phyloP scores from a whole-genome alignment of 2,329 filamentous ascomycete genomes.

The Ophiocordyceps unilateralis region DNA sequence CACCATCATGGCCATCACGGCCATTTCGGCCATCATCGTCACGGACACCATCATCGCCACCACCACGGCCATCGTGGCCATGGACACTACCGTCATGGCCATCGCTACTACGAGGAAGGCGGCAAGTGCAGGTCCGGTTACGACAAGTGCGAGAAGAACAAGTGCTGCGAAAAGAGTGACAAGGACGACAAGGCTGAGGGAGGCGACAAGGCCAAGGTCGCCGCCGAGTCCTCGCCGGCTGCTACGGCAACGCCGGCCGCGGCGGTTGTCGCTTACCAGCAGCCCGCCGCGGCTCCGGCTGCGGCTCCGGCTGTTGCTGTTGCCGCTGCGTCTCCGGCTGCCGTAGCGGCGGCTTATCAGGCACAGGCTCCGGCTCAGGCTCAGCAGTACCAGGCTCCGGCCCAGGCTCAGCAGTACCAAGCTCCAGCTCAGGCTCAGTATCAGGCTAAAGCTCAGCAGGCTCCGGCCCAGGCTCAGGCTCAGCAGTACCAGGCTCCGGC shows the following conservation, averaged over 20 bases:
- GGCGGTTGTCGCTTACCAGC: background rate
- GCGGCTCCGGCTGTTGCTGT: background rate
- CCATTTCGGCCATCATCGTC: background rate
- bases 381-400: background rate
- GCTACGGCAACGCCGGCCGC: background rate
- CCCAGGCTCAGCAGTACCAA: background rate
- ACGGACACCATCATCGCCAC: background rate
- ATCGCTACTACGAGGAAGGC: too few species aligned
- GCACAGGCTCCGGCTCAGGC: background rate
- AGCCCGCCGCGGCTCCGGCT: background rate
- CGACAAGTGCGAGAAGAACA: background rate
- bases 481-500: too few species aligned
- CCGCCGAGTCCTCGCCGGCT: background rate
- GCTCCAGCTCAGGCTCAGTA: background rate
- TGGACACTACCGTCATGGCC: background rate
- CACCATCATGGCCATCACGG: background rate
- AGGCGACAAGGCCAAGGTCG: background rate
- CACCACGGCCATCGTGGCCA: background rate
- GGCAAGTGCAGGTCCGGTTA: too few species aligned
- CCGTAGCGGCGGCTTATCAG: background rate
- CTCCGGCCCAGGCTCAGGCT: background rate
- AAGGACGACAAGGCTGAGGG: background rate
- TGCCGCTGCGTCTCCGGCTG: background rate
- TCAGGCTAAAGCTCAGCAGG: background rate
- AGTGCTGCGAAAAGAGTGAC: background rate